Percentiles rank a stretch among this genome's conserved stretches.
Conservation (phyloP, 2,329 filamentous ascomycete species). For the Curvularia spicifera region DNA sequence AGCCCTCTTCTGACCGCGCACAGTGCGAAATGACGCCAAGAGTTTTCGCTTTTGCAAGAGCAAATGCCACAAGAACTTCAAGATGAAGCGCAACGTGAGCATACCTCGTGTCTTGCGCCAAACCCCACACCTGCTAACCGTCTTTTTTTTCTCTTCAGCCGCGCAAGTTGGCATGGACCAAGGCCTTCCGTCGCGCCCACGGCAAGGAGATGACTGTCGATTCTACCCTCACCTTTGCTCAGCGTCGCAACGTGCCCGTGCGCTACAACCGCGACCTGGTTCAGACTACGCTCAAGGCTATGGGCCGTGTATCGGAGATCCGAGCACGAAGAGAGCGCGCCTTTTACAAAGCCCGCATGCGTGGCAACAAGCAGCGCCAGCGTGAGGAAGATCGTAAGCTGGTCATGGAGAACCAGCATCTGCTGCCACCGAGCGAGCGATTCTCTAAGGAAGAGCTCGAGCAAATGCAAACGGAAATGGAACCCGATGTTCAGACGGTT, state of each 20-base stretch:
- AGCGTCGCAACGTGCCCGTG: constrained; percentile 90
- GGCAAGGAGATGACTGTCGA: constrained; percentile 81
- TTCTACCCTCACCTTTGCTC: constrained; percentile 88
- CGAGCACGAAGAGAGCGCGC: constrained; percentile 80
- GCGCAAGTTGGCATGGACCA: constrained; percentile 56
- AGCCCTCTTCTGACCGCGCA: neutral
- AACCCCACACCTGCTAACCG: neutral
- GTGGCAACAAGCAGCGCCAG: constrained; percentile 84
- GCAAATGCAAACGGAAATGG: constrained; percentile 66
- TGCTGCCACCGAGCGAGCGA: constrained; percentile 69
- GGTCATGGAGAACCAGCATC: constrained; percentile 88
- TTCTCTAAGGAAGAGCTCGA: constrained; percentile 58
- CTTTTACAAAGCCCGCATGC: constrained; percentile 94
- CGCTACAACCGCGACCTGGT: constrained; percentile 96
- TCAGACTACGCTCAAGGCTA: constrained; percentile 84
- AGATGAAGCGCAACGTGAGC: constrained; percentile 99
- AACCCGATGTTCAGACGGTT: constrained; percentile 52
- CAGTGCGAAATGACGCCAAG: constrained; percentile 60
- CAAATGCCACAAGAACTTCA: constrained; percentile 72
- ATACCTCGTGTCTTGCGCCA: constrained; percentile 52
- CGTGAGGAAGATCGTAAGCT: constrained; percentile 82
- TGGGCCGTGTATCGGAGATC: constrained; percentile 90
- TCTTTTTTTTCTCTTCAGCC: constrained; percentile 1
- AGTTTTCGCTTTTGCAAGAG: constrained; percentile 70
- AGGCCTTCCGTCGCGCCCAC: constrained; percentile 47